Evolutionary conservation across 441 rosid species (phyloP).

Genomic region (Populus hybrid): DNA sequence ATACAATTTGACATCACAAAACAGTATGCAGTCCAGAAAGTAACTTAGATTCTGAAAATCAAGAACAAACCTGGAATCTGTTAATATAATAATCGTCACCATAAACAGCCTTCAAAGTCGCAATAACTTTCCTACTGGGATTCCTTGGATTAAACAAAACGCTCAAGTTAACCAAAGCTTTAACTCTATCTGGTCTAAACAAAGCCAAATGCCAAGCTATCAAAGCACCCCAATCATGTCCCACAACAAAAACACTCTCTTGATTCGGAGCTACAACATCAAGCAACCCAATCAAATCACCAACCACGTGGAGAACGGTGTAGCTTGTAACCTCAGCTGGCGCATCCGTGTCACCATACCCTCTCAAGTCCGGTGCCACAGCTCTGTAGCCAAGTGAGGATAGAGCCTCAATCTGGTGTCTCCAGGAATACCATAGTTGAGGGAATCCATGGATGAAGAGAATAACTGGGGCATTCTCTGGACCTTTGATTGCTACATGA

Average conservation of each 20-base stretch:
- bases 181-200: constrained; percentile 55
- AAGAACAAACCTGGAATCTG: constrained; percentile 54
- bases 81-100: constrained; percentile 67
- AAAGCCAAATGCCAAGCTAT: constrained; percentile 51
- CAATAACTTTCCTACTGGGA: constrained; percentile 41
- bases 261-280: background rate
- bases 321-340: too few species aligned
- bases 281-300: background rate
- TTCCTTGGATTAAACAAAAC: constrained; percentile 52
- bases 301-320: background rate
- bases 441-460: constrained; percentile 69
- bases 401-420: constrained; percentile 49
- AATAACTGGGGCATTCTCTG: constrained; percentile 6
- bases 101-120: constrained; percentile 38
- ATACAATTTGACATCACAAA: too few species aligned
- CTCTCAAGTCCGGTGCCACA: constrained; percentile 34
- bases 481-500: background rate
- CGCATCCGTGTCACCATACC: too few species aligned
- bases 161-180: constrained; percentile 44
- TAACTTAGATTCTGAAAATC: too few species aligned
- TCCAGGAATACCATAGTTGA: constrained; percentile 69
- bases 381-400: constrained; percentile 50
- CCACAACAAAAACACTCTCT: constrained; percentile 44
- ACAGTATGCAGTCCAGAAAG: too few species aligned
- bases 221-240: constrained; percentile 59